A percentile compares a stretch with the other conserved stretches of the same genome.
Conservation (phyloP, 495 filamentous ascomycete genomes). For the Talaromyces nanjingensis region DNA sequence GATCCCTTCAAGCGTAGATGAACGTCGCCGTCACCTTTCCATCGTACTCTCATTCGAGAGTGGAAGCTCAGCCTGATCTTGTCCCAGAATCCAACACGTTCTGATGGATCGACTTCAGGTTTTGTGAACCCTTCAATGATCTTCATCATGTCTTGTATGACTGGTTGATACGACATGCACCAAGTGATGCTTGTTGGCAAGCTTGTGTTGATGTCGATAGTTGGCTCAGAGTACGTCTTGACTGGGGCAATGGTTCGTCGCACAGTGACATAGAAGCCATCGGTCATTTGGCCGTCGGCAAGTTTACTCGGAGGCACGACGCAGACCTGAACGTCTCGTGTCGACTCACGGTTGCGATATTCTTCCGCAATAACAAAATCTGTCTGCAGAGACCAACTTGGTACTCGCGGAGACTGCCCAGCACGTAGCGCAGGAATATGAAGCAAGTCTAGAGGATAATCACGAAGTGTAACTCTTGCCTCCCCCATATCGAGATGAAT, state of each 20-base stretch:
- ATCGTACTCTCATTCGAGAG: conserved; percentile 79
- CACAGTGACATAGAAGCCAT: conserved; percentile 74
- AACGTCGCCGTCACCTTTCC: conserved; percentile 94
- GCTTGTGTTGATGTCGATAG: conserved; percentile 84
- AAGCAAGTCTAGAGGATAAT: conserved; percentile 88
- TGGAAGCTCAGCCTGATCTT: conserved; percentile 95
- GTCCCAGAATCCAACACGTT: conserved; percentile 96
- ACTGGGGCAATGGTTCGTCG: conserved; percentile 87
- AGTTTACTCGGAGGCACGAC: conserved; percentile 67
- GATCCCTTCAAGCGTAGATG: conserved; percentile 89
- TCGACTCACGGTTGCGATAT: conserved; percentile 69
- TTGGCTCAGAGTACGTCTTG: conserved; percentile 92
- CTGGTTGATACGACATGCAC: conserved; percentile 95
- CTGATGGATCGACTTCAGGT: conserved; percentile 85
- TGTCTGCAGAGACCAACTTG: conserved; percentile 75
- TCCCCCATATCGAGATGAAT: conserved; percentile 90
- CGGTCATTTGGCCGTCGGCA: conserved; percentile 27
- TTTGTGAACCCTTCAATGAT: conserved; percentile 97
- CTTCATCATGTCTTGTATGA: conserved; percentile 99
- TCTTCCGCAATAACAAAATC: conserved; percentile 98
- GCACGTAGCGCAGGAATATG: conserved; percentile 80
- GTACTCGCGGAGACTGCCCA: conserved; percentile 71
- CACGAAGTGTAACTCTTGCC: conserved; percentile 71
- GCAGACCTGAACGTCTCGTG: conserved; percentile 71
- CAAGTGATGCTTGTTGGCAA: conserved; percentile 90